Evolutionary conservation across 257 asterid genomes (phyloP).

Genomic region (Solanum piurae): DNA sequence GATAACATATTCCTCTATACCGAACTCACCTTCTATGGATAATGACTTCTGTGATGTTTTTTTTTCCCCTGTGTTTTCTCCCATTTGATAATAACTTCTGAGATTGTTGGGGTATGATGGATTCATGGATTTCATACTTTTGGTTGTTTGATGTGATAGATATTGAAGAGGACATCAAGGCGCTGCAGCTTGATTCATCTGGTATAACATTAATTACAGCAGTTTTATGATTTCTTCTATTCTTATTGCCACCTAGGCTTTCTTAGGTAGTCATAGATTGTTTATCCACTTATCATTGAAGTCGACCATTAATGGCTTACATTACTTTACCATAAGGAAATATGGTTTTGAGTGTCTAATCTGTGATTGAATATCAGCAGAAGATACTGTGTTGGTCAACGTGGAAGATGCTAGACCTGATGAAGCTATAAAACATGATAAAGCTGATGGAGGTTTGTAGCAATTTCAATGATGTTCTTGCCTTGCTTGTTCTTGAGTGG

Average conservation of each 20-base stretch:
- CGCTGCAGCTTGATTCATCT: slow-evolving; percentile 80
- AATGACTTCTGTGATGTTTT: background rate
- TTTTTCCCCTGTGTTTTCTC: background rate
- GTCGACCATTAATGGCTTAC: background rate
- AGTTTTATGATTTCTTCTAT: background rate
- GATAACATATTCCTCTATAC: background rate
- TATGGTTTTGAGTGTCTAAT: background rate
- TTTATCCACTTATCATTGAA: background rate
- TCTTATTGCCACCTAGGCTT: background rate
- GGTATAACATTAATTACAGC: slow-evolving; percentile 22
- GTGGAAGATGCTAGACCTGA: slow-evolving; percentile 5
- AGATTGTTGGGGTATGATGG: background rate
- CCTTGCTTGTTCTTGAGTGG: background rate
- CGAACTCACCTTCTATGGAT: background rate
- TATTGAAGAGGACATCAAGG: slow-evolving; percentile 84
- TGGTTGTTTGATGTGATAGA: slow-evolving; percentile 19
- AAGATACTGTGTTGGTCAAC: slow-evolving; percentile 4
- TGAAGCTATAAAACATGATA: slow-evolving; percentile 2
- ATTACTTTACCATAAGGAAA: background rate
- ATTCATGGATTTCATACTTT: background rate
- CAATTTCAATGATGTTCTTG: background rate
- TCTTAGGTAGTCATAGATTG: background rate
- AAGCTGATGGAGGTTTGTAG: slow-evolving; percentile 8
- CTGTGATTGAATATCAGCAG: slow-evolving; percentile 8
- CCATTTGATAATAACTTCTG: background rate